phyloP scores from a whole-genome alignment of 1,284 basidiomycete species.

The Ganoderma sp. region DNA sequence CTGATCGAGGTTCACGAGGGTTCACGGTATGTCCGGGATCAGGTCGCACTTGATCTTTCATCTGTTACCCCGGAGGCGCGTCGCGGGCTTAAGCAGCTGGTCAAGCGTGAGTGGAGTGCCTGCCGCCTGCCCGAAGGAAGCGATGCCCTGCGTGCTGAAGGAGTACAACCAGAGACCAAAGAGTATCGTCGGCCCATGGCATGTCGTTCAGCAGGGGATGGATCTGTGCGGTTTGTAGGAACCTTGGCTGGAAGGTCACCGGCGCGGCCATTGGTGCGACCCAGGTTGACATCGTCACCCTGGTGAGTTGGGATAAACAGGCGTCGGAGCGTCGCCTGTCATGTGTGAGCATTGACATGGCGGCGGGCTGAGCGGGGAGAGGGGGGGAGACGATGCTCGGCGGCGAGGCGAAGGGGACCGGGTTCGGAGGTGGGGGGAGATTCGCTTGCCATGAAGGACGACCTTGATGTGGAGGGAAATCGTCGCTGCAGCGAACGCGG shows the following conservation, averaged over 20 bases:
- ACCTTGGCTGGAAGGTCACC: constrained; percentile 31
- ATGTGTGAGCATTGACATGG: constrained; percentile 27
- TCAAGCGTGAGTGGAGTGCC: constrained; percentile 46
- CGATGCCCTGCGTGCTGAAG: constrained; percentile 51
- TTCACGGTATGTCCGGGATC: constrained; percentile 60
- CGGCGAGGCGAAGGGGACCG: constrained; percentile 39
- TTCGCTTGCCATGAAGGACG: constrained; percentile 42
- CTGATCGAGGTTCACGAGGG: constrained; percentile 52
- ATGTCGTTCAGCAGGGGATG: constrained; percentile 63
- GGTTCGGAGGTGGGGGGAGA: constrained; percentile 34
- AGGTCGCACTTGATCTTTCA: constrained; percentile 62
- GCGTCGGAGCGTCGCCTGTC: constrained; percentile 30
- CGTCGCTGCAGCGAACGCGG: constrained; percentile 39
- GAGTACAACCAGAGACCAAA: constrained; percentile 59
- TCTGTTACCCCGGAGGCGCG: constrained; percentile 59
- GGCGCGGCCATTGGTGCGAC: constrained; percentile 33
- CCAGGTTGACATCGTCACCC: constrained; percentile 34
- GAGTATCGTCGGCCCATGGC: constrained; percentile 47
- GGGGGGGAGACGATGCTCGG: constrained; percentile 36
- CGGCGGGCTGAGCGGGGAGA: constrained; percentile 25
- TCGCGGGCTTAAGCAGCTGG: constrained; percentile 57
- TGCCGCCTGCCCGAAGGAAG: constrained; percentile 45
- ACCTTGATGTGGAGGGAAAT: constrained; percentile 30
- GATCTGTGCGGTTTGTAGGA: constrained; percentile 39
- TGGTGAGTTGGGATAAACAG: constrained; percentile 34